A percentile compares a stretch with the other conserved stretches of the same genome.
These are phyloP conservation scores for Magnolia kwangsiensis DNA, from an alignment of 164 flowering plant genomes.

Conservation along the genomic window DNA sequence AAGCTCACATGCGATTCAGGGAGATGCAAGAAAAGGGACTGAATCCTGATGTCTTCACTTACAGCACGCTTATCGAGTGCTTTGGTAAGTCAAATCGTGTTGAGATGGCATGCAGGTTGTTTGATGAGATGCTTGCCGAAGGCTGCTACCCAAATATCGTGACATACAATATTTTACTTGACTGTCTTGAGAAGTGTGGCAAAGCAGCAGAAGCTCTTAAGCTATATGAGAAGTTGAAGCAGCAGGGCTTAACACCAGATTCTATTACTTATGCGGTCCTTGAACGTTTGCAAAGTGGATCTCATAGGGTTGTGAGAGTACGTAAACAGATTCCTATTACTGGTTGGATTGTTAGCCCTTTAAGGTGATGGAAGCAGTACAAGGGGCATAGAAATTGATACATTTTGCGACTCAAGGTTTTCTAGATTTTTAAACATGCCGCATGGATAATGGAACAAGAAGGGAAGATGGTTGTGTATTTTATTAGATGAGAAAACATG, in stretches of 20 bases:
- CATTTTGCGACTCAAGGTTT: background rate
- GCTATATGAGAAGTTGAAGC: slow-evolving; percentile 74
- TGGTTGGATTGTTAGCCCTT: slow-evolving; percentile 90
- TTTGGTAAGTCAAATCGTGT: slow-evolving; percentile 83
- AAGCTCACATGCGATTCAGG: slow-evolving; percentile 89
- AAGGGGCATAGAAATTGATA: background rate
- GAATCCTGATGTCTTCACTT: slow-evolving; percentile 90
- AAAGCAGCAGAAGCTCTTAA: slow-evolving; percentile 84
- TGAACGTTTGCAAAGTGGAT: slow-evolving; percentile 79
- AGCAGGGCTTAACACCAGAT: slow-evolving; percentile 89
- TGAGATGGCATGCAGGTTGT: slow-evolving; percentile 79
- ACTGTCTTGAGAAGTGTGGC: slow-evolving; percentile 82
- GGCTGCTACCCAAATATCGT: slow-evolving; percentile 86
- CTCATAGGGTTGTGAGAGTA: slow-evolving; percentile 42
- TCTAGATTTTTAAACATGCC: background rate
- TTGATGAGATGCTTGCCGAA: slow-evolving; percentile 73
- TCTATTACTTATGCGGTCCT: slow-evolving; percentile 76
- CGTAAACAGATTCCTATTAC: slow-evolving; percentile 72
- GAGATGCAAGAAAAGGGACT: slow-evolving; percentile 93
- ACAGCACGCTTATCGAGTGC: slow-evolving; percentile 92
- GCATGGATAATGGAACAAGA: background rate
- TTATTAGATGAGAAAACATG: background rate
- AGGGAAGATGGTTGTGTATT: background rate
- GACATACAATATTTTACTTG: slow-evolving; percentile 87
- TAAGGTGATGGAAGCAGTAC: slow-evolving; percentile 35